Percentiles rank a stretch among this genome's conserved stretches.
These are phyloP conservation scores for Austropuccinia psidii DNA, from an alignment of 1,284 basidiomycete genomes.

Conservation along the genomic window DNA sequence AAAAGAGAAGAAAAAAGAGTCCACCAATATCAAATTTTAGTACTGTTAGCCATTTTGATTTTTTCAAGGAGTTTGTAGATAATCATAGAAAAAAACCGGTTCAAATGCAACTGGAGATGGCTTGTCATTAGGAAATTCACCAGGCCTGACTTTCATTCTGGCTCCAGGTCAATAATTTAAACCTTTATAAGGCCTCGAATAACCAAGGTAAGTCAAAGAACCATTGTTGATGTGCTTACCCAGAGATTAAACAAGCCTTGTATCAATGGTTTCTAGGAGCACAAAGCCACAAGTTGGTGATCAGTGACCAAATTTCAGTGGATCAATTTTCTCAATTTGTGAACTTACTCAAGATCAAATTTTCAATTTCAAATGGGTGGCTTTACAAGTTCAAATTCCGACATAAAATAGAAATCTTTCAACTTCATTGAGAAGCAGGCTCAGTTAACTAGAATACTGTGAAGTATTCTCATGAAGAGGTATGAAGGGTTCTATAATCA, in stretches of 20 bases:
- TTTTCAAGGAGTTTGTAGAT: too few species aligned
- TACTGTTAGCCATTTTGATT: too few species aligned
- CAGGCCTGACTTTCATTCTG: too few species aligned
- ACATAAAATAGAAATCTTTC: not conserved
- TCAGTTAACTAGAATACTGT: not conserved
- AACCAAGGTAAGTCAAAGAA: too few species aligned
- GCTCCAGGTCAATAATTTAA: too few species aligned
- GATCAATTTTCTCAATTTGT: constrained; percentile 18
- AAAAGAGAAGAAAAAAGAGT: too few species aligned
- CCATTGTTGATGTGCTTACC: too few species aligned
- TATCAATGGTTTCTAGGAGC: constrained; percentile 46
- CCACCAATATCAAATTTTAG: too few species aligned
- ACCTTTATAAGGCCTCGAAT: too few species aligned
- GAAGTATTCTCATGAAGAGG: not conserved
- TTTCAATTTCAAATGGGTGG: constrained; percentile 38
- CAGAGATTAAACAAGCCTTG: constrained; percentile 47
- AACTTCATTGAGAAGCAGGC: not conserved
- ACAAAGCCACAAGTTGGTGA: constrained; percentile 43
- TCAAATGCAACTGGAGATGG: too few species aligned
- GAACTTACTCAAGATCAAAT: constrained; percentile 44
- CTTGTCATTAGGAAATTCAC: too few species aligned
- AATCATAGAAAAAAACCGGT: too few species aligned
- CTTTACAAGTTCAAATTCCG: not conserved
- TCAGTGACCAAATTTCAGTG: constrained; percentile 45
- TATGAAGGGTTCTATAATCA: not conserved